Evolutionary conservation across 768 basidiomycete species (phyloP).

Genomic region (Amanita inopinata): DNA sequence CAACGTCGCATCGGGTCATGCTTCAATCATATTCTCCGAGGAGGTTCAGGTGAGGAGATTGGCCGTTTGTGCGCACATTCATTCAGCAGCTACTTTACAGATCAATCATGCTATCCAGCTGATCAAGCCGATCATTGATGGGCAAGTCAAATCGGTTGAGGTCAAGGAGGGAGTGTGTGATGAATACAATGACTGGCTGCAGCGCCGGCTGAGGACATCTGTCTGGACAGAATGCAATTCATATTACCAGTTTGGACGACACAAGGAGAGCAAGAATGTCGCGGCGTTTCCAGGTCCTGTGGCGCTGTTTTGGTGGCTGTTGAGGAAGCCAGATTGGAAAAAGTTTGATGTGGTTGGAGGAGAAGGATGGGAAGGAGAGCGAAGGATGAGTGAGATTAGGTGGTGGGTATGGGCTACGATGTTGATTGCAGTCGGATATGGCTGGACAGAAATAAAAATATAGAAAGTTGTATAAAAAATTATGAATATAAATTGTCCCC

Average conservation of each 20-base stretch:
- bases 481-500: too few species aligned
- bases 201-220: conserved; percentile 32
- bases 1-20: conserved; percentile 49
- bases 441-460: too few species aligned
- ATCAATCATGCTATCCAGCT: conserved; percentile 39
- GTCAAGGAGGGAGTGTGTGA: conserved; percentile 36
- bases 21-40: conserved; percentile 44
- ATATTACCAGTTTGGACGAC: conserved; percentile 34
- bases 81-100: conserved; percentile 20
- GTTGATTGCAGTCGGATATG: conserved; percentile 15
- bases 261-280: conserved; percentile 31
- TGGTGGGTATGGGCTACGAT: conserved; percentile 16
- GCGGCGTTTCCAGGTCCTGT: conserved; percentile 48
- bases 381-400: conserved; percentile 17
- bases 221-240: conserved; percentile 48
- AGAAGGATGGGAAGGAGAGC: conserved; percentile 26
- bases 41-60: conserved; percentile 39
- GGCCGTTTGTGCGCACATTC: conserved; percentile 7
- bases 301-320: conserved; percentile 42
- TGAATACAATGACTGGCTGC: conserved; percentile 43
- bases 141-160: conserved; percentile 39
- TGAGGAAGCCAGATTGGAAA: conserved; percentile 31
- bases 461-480: conserved; percentile 4
- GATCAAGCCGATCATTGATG: conserved; percentile 40
- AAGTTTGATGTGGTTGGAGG: conserved; percentile 32